These are phyloP conservation scores for Russula earlei DNA, from an alignment of 768 basidiomycete species.

Conservation along the genomic window DNA sequence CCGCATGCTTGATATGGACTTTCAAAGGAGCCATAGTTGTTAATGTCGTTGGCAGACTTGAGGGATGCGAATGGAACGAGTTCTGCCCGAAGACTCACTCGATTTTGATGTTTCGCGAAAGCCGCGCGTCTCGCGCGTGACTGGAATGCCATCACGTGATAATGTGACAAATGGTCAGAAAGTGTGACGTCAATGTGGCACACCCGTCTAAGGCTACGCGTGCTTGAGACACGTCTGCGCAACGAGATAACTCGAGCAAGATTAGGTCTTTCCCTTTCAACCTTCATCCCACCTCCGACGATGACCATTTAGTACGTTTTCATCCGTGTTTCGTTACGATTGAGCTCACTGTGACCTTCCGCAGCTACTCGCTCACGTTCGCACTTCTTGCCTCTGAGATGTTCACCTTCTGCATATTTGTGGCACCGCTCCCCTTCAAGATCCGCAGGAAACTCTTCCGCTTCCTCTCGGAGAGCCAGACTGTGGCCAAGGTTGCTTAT, in stretches of 20 bases:
- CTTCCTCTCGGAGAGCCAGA: slow-evolving; percentile 57
- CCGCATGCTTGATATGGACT: slow-evolving; percentile 89
- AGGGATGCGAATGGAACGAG: neutral
- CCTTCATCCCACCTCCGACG: slow-evolving; percentile 6
- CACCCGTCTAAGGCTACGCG: no score
- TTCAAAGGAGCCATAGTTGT: slow-evolving; percentile 49
- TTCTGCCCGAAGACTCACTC: no score
- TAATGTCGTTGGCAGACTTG: neutral
- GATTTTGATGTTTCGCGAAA: no score
- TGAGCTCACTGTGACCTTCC: neutral
- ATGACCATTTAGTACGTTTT: slow-evolving; percentile 43
- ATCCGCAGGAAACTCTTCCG: slow-evolving; percentile 61
- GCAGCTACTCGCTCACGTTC: slow-evolving; percentile 73
- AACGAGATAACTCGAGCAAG: no score
- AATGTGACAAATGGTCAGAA: neutral
- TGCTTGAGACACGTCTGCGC: no score
- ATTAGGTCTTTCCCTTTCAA: neutral
- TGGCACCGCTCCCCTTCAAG: slow-evolving; percentile 74
- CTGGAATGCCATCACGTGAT: slow-evolving; percentile 13
- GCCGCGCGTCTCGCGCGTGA: no score
- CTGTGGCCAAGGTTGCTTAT: slow-evolving; percentile 82
- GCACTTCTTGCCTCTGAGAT: slow-evolving; percentile 77
- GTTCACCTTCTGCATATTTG: slow-evolving; percentile 76
- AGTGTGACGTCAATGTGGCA: slow-evolving; percentile 5
- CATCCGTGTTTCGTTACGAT: neutral